phyloP scores from a whole-genome alignment of 768 basidiomycete genomes.

The Rubroboletus pulcherrimus region DNA sequence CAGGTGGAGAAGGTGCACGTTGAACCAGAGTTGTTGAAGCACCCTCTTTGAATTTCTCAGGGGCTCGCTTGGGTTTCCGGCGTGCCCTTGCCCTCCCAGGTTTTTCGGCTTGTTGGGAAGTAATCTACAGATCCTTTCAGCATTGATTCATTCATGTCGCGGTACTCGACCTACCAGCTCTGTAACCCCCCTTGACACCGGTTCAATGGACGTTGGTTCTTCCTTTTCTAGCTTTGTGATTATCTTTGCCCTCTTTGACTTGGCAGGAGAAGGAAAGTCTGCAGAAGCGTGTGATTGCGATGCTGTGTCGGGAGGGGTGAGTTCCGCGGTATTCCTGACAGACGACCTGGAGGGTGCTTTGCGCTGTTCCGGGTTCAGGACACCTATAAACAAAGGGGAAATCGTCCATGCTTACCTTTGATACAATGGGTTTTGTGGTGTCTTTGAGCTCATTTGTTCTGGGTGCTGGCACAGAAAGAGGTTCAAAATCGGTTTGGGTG shows the following conservation, averaged over 20 bases:
- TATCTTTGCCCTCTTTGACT: conserved; percentile 30
- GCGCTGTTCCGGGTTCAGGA: conserved; percentile 23
- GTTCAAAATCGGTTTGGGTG: conserved; percentile 29
- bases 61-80: conserved; percentile 20
- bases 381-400: background rate
- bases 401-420: conserved; percentile 17
- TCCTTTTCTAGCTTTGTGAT: conserved; percentile 27
- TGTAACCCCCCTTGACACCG: background rate
- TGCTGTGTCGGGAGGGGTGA: conserved; percentile 4
- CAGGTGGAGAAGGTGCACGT: conserved; percentile 14
- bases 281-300: conserved; percentile 13
- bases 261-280: conserved; percentile 25
- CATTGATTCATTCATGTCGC: background rate
- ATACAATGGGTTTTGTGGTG: conserved; percentile 10
- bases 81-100: conserved; percentile 17
- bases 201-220: conserved; percentile 12
- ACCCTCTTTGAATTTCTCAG: conserved; percentile 18
- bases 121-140: conserved; percentile 10
- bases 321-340: conserved; percentile 15
- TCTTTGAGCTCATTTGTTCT: conserved; percentile 21
- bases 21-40: conserved; percentile 4
- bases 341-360: conserved; percentile 25
- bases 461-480: conserved; percentile 1
- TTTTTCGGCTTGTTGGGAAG: conserved; percentile 13
- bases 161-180: conserved; percentile 17